Conservation (phyloP, 805 yeast species). For the Debaryomyces hansenii region DNA sequence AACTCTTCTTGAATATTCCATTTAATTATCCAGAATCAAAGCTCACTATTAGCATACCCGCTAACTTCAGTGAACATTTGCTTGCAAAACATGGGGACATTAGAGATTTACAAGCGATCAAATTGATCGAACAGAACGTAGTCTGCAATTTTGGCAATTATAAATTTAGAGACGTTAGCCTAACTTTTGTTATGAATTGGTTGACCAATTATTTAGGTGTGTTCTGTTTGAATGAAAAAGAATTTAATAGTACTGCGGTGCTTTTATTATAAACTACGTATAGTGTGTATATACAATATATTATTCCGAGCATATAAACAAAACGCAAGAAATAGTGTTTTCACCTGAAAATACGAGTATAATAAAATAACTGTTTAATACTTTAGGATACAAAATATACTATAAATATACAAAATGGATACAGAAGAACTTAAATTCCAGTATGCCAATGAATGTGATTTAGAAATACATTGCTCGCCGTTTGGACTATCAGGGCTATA, state of each 20-base stretch:
- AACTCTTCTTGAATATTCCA: constrained; percentile 34
- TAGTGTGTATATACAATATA: no score
- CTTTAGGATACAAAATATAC: no score
- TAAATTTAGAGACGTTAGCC: constrained; percentile 14
- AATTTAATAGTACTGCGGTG: constrained; percentile 5
- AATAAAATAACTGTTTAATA: no score
- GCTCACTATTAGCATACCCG: constrained; percentile 22
- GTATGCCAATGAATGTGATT: constrained; percentile 50
- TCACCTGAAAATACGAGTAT: no score
- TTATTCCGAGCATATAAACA: constrained; percentile 6
- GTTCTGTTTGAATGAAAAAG: constrained; percentile 13
- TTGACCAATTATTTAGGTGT: constrained; percentile 26
- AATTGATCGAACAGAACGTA: constrained; percentile 28
- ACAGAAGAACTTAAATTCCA: constrained; percentile 28
- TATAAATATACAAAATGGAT: constrained; percentile 1
- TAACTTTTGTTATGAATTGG: constrained; percentile 32
- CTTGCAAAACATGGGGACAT: constrained; percentile 21
- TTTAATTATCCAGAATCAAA: constrained; percentile 29
- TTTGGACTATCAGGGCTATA: constrained; percentile 55
- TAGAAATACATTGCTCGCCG: constrained; percentile 58
- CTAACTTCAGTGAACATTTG: constrained; percentile 30
- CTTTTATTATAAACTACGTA: not conserved
- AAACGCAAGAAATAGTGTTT: not conserved
- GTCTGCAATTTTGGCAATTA: constrained; percentile 17
- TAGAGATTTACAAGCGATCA: constrained; percentile 18